A percentile compares a stretch with the other conserved stretches of the same genome.
Conservation (phyloP, 441 rosid genomes). For the Adansonia gregorii region DNA sequence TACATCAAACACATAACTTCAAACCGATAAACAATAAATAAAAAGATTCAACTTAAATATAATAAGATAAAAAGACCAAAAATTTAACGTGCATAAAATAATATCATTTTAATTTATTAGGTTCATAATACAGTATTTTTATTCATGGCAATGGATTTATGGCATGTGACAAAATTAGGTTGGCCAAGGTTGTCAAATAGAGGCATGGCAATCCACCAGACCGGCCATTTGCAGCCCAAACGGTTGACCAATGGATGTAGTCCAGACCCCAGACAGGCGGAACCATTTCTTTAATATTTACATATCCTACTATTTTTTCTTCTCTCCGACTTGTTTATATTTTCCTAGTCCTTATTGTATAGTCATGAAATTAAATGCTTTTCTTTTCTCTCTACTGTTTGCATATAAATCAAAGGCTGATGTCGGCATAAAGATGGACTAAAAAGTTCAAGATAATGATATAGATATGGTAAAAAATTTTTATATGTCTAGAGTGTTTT, state of each 20-base stretch:
- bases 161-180: slow-evolving; percentile 21
- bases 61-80: too few species aligned
- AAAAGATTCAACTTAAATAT: too few species aligned
- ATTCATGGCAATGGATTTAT: background rate
- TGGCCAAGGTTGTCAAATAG: slow-evolving; percentile 12
- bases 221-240: slow-evolving; percentile 19
- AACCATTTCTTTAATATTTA: background rate
- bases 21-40: too few species aligned
- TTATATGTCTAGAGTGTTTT: too few species aligned
- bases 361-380: background rate
- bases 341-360: background rate
- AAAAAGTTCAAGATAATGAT: background rate
- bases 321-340: background rate
- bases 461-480: background rate
- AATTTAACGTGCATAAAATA: too few species aligned
- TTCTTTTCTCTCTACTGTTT: background rate
- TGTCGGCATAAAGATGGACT: background rate
- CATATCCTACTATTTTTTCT: background rate
- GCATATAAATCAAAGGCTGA: background rate
- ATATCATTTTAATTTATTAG: too few species aligned
- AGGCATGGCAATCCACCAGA: slow-evolving; percentile 20
- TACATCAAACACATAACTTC: too few species aligned
- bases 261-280: slow-evolving; percentile 17
- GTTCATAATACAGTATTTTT: too few species aligned
- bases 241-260: slow-evolving; percentile 24